These are phyloP conservation scores for Tieghemiomyces parasiticus DNA, from an alignment of 192 early-diverging fungal genomes.

Conservation along the genomic window DNA sequence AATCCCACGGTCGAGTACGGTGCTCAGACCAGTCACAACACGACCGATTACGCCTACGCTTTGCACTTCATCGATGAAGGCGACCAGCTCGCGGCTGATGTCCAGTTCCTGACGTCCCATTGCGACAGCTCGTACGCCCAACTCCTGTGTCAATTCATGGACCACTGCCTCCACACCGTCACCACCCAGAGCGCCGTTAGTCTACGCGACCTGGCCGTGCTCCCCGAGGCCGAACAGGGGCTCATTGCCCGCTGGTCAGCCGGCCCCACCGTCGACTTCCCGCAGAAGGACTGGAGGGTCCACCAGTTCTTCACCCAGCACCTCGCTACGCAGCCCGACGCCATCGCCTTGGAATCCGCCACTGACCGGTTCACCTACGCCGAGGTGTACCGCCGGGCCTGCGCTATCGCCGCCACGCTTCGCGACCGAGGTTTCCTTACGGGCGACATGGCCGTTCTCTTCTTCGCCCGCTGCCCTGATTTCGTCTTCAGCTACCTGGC, in stretches of 20 bases:
- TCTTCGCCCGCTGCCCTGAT: no score
- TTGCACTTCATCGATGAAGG: neutral
- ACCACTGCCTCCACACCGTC: neutral
- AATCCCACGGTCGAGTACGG: neutral
- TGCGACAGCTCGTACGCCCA: neutral
- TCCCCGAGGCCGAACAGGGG: neutral
- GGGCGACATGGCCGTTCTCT: no score
- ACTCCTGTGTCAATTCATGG: neutral
- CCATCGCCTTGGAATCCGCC: no score
- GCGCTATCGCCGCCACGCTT: neutral
- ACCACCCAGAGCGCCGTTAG: neutral
- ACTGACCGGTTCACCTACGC: no score
- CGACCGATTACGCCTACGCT: neutral
- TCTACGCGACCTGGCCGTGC: neutral
- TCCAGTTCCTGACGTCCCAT: neutral
- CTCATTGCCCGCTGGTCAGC: neutral
- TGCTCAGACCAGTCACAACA: neutral
- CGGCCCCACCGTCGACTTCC: neutral
- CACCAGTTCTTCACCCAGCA: neutral
- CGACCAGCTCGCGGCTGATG: neutral
- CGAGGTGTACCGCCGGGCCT: no score
- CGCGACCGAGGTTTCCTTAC: no score
- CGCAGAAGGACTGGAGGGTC: neutral
- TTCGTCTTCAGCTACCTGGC: no score
- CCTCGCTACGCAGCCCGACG: neutral